A percentile compares a stretch with the other conserved stretches of the same genome.
phyloP scores from a whole-genome alignment of 495 filamentous ascomycete genomes.

The Hyaloscypha bicolor region DNA sequence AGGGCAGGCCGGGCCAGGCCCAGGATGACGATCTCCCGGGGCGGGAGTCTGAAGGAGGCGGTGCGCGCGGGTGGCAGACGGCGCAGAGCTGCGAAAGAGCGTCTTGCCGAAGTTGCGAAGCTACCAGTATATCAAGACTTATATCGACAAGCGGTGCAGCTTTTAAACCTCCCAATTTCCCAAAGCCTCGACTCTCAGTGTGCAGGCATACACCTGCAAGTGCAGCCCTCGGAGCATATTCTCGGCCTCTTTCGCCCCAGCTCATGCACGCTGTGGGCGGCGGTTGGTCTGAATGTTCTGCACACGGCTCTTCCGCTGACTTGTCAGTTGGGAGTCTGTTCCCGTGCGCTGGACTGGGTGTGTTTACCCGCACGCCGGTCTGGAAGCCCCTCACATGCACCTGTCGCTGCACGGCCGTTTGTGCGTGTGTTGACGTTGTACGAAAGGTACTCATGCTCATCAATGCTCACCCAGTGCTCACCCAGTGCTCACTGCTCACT shows the following conservation, averaged over 20 bases:
- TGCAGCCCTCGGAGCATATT: not conserved
- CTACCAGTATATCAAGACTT: not conserved
- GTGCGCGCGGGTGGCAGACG: not conserved
- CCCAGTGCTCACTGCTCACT: too few species aligned
- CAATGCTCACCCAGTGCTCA: too few species aligned
- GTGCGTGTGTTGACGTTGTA: not conserved
- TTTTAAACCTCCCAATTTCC: too few species aligned
- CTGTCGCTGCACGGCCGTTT: not conserved
- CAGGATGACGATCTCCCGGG: not conserved
- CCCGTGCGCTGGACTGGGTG: constrained; percentile 1
- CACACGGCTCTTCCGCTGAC: not conserved
- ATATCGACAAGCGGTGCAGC: not conserved
- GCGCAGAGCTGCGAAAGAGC: too few species aligned
- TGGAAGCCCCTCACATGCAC: not conserved
- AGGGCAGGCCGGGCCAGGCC: too few species aligned
- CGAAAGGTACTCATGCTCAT: too few species aligned
- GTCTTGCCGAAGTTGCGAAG: too few species aligned
- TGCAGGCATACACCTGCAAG: not conserved
- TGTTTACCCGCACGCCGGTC: not conserved
- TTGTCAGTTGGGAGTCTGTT: not conserved
- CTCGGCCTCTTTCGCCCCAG: not conserved
- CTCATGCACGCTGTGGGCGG: not conserved
- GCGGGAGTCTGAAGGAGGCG: not conserved
- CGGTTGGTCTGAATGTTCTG: not conserved
- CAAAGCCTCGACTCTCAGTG: too few species aligned